Evolutionary conservation across 331 rosid species (phyloP), one percentile per base, ranked within the genome.

Genomic region (Saraca asoca): DNA sequence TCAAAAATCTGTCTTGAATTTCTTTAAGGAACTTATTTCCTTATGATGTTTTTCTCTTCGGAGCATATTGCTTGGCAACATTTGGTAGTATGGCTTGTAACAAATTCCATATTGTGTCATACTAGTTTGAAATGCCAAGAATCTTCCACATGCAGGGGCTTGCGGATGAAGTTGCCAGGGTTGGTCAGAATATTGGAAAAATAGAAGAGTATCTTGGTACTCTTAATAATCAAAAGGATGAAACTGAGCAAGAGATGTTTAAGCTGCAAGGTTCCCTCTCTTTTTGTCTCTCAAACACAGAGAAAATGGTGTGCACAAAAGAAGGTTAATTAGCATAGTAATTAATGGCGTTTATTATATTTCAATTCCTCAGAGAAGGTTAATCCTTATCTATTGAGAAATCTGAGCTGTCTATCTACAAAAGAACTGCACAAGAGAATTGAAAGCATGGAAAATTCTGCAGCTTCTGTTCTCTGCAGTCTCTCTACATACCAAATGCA

Each of bases 181-280:
- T 43, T 58, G 88, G 58, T 29, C 0, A 4, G 14, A 12, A 0
- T 18, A 69, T 85, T 55, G 45, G 53, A 8, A 6, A 8, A 6
- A 0, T 58, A 39, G 85, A 88, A 73, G 16, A n/a, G 7, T 0
- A 0, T 7, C 64, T 75, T 53, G 7, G 3, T 11, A 0, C 0
- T 0, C 49, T 7, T 6, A 13, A 12, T 0, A 33, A 58, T 24
- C 0, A 0, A 16, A 85, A 81, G 79, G 74, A 42, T 39, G 45
- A 14, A 38, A 43, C 19, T 8, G 77, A 82, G 76, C 60, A 18
- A 59, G 76, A 57, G 20, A 33, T 74, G 10, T 24, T 20, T 52
- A 11, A 35, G 66, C 59, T 82, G 45, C 83, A 38, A 85, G 90
- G 95, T 87, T 75, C 61, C 55, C 49, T 20, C 38, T 17, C 35